Conservation (phyloP, 257 asterid species). For the Rehmannia glutinosa region DNA sequence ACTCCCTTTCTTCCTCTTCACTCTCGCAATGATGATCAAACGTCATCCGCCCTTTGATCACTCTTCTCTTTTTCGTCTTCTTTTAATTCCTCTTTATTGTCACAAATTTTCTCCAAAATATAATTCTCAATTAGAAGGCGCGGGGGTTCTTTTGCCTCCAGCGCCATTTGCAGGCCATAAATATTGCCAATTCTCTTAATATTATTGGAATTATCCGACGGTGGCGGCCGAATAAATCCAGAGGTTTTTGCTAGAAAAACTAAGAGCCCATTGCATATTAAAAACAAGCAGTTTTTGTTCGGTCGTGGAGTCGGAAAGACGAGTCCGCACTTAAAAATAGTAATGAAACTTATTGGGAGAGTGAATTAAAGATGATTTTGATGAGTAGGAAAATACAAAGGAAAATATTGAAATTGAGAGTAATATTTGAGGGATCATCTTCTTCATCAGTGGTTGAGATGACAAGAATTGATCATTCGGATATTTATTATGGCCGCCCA, state of each 20-base stretch:
- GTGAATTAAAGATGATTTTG: slow-evolving; percentile 14
- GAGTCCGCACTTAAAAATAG: too few relatives aligned
- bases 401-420: slow-evolving; percentile 44
- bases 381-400: slow-evolving; percentile 31
- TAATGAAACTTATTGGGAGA: too few relatives aligned
- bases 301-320: slow-evolving; percentile 19
- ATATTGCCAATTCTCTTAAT: too few relatives aligned
- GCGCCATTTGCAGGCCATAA: too few relatives aligned
- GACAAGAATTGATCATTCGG: background rate
- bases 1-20: slow-evolving; percentile 5
- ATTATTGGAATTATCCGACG: too few relatives aligned
- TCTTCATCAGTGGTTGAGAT: slow-evolving; percentile 21
- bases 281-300: slow-evolving; percentile 52
- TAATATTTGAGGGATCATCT: slow-evolving; percentile 33
- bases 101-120: too few relatives aligned
- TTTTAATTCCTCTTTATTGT: background rate
- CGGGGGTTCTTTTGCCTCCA: too few relatives aligned
- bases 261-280: slow-evolving; percentile 58
- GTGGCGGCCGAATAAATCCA: slow-evolving; percentile 16
- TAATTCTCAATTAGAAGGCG: too few relatives aligned
- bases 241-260: slow-evolving; percentile 48
- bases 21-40: slow-evolving; percentile 20
- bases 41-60: background rate
- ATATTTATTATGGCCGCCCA: background rate
- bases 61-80: background rate